Base-by-base conservation (phyloP, 2,329 filamentous ascomycete species). In the Aspergillus jensenii region DNA sequence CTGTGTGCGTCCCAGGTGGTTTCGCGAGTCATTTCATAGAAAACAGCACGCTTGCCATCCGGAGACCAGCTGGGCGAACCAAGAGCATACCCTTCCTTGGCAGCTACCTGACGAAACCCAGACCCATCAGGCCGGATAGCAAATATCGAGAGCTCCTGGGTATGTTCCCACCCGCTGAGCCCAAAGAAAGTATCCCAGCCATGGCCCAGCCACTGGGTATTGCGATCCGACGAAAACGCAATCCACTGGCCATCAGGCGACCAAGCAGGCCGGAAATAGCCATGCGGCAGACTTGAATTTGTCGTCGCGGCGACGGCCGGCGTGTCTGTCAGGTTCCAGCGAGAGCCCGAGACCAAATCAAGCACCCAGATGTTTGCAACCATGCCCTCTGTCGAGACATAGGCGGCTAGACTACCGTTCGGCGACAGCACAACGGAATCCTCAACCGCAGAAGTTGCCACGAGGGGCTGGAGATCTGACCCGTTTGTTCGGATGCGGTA, bases 161-260 rank as follows among this genome's bases (percentile, higher is more conserved):
- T 31, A 3, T 78, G 76, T 56, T 78, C 70, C 76, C 76, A 78
- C 31, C 77, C 65, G 4, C 70, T 68, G n/a, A 75, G 71, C 49
- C 68, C 59, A 56, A 59, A 3, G 60, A 61, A 45, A 49, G 61
- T 50, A 40, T 59, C n/a, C 17, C 74, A 70, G 14, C 73, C 71
- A 54, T 79, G 76, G 0, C 77, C 76, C 4, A 67, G 68, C 76
- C 75, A 79, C 14, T 66, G 64, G 1, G 76, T 78, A 49, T 78
- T 78, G 27, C 73, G 71, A 50, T 79, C 76, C 2, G 76, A 79
- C 9, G 69, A 68, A 54, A 79, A 78, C 3, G 68, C 72, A 53
- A 79, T 67, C 73, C 74, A 78, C 53, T 77, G 58, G 23, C 77
- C 75, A 44, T 78, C 69, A 1, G 77, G 76, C 1, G 74, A 77